Percentiles rank a stretch among this genome's conserved stretches.
Evolutionary conservation across 306 rosid species (phyloP).

Genomic region (Neltuma alba): DNA sequence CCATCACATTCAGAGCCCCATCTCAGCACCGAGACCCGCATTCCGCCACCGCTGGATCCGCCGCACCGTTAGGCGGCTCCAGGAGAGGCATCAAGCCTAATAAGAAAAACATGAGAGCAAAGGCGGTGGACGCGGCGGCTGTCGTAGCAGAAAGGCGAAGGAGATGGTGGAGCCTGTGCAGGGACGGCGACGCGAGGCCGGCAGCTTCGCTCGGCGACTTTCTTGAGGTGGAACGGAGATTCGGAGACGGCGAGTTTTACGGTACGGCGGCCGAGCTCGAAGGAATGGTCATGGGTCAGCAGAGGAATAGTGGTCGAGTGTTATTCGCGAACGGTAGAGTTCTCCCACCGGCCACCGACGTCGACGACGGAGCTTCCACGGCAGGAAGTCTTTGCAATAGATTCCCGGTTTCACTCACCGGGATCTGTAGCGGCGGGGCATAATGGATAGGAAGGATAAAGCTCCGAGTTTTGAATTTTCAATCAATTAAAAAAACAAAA

Average conservation of each 20-base stretch:
- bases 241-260: conserved; percentile 79
- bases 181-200: conserved; percentile 73
- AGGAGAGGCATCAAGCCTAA: conserved; percentile 47
- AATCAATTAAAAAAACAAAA: not conserved
- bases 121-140: conserved; percentile 26
- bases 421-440: conserved; percentile 83
- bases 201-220: conserved; percentile 85
- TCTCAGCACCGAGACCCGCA: conserved; percentile 69
- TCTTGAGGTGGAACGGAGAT: conserved; percentile 89
- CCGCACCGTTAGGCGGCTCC: conserved; percentile 18
- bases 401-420: conserved; percentile 74
- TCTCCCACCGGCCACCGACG: conserved; percentile 68
- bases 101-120: conserved; percentile 37
- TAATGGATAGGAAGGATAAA: conserved; percentile 31
- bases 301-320: conserved; percentile 52
- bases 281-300: conserved; percentile 64
- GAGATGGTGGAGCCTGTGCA: conserved; percentile 92
- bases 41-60: conserved; percentile 17
- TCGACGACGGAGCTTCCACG: conserved; percentile 57
- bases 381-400: conserved; percentile 59
- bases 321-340: conserved; percentile 83
- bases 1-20: conserved; percentile 80
- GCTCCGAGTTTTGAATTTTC: conserved; percentile 7
- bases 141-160: conserved; percentile 60
- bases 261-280: conserved; percentile 88